Evolutionary conservation across 768 basidiomycete species (phyloP).

Genomic region (Amanita muscaria): DNA sequence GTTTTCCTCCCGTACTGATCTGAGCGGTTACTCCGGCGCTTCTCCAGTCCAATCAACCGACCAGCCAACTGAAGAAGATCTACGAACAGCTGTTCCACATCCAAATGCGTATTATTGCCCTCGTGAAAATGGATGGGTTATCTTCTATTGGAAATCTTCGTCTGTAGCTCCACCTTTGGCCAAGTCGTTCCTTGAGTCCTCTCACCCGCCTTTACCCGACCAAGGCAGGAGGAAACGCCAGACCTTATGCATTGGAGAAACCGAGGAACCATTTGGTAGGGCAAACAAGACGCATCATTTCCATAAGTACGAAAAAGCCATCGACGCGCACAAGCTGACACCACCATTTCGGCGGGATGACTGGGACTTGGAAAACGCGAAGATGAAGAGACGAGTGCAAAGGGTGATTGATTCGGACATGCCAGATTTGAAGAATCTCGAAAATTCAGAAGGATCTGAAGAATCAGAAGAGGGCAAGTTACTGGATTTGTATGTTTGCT

Average conservation of each 20-base stretch:
- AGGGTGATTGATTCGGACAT: conserved; percentile 21
- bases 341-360: conserved; percentile 50
- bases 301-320: conserved; percentile 62
- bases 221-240: conserved; percentile 38
- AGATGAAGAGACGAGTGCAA: conserved; percentile 41
- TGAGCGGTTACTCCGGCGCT: conserved; percentile 4
- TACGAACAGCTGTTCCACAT: conserved; percentile 66
- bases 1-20: conserved; percentile 9
- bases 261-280: conserved; percentile 35
- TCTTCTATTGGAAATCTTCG: conserved; percentile 62
- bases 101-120: conserved; percentile 79
- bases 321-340: conserved; percentile 60
- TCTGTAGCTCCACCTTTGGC: conserved; percentile 53
- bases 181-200: conserved; percentile 36
- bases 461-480: conserved; percentile 40
- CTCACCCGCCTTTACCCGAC: conserved; percentile 45
- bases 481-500: conserved; percentile 76
- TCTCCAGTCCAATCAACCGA: conserved; percentile 20
- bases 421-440: conserved; percentile 15
- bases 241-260: conserved; percentile 44
- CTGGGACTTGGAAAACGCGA: conserved; percentile 50
- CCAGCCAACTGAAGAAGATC: conserved; percentile 52
- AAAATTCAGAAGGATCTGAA: conserved; percentile 36
- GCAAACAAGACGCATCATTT: conserved; percentile 73
- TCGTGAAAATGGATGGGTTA: conserved; percentile 76